These are phyloP conservation scores for Amanita rimosa DNA, from an alignment of 768 basidiomycete genomes.

Conservation along the genomic window DNA sequence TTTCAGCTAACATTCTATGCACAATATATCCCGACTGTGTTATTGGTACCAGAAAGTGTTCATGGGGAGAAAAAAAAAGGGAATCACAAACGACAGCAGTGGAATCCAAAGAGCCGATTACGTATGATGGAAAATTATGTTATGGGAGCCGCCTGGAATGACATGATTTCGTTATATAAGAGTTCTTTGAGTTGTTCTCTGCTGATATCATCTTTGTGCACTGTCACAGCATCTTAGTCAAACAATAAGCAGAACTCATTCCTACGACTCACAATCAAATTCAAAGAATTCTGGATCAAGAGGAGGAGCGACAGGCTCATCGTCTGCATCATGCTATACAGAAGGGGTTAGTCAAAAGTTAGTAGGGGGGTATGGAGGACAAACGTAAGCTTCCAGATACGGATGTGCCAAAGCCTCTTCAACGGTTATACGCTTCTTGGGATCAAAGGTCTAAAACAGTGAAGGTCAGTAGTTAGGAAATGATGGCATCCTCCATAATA, in stretches of 20 bases:
- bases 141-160: constrained; percentile 55
- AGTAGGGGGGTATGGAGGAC: constrained; percentile 15
- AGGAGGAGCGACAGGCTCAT: constrained; percentile 94
- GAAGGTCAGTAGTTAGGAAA: not conserved
- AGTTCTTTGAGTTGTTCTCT: constrained; percentile 93
- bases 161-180: constrained; percentile 90
- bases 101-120: not conserved
- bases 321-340: constrained; percentile 81
- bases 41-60: not conserved
- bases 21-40: not conserved
- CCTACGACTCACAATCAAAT: constrained; percentile 69
- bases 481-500: constrained; percentile 10
- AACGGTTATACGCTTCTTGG: constrained; percentile 91
- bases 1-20: not conserved
- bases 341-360: constrained; percentile 7
- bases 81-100: not conserved
- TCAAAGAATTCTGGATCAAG: constrained; percentile 95
- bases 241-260: not conserved
- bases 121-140: constrained; percentile 19
- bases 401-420: constrained; percentile 94
- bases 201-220: constrained; percentile 93
- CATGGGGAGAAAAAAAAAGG: too few species aligned
- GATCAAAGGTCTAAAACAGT: constrained; percentile 78
- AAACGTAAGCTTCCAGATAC: constrained; percentile 85
- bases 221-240: constrained; percentile 23